Evolutionary conservation across 2,329 filamentous ascomycete species (phyloP).

Genomic region (Metarhizium sp.): DNA sequence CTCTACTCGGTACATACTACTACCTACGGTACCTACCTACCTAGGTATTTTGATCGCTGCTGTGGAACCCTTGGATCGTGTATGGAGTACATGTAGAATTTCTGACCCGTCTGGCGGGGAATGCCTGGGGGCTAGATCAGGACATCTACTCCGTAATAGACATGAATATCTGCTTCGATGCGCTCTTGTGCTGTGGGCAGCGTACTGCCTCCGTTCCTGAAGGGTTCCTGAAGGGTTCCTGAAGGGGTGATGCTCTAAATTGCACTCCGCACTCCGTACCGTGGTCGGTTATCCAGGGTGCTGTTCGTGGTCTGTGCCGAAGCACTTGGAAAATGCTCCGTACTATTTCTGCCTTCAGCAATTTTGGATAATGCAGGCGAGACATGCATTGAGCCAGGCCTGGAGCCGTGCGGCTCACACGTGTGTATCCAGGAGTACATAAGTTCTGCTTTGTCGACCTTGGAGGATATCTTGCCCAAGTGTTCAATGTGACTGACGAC

Average conservation of each 20-base stretch:
- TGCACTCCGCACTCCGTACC: not conserved
- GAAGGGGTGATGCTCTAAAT: not conserved
- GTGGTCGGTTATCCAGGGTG: no score
- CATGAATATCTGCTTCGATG: no score
- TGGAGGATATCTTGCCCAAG: not conserved
- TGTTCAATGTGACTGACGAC: not conserved
- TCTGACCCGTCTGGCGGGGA: no score
- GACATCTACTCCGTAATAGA: no score
- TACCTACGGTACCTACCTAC: not conserved
- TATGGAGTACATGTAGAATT: no score
- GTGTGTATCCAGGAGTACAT: not conserved
- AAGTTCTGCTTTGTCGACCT: not conserved
- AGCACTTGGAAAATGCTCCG: no score
- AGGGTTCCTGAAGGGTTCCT: no score
- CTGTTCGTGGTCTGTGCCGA: no score
- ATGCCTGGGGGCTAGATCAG: no score
- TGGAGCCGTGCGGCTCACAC: not conserved
- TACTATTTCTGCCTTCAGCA: not conserved
- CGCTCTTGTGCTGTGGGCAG: no score
- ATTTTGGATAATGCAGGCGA: not conserved
- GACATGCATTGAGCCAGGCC: not conserved
- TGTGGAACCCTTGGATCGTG: not conserved
- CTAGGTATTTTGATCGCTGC: not conserved
- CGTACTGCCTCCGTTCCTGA: no score
- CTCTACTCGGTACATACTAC: no score